phyloP scores from a whole-genome alignment of 768 basidiomycete species.

The Megacollybia marginata region DNA sequence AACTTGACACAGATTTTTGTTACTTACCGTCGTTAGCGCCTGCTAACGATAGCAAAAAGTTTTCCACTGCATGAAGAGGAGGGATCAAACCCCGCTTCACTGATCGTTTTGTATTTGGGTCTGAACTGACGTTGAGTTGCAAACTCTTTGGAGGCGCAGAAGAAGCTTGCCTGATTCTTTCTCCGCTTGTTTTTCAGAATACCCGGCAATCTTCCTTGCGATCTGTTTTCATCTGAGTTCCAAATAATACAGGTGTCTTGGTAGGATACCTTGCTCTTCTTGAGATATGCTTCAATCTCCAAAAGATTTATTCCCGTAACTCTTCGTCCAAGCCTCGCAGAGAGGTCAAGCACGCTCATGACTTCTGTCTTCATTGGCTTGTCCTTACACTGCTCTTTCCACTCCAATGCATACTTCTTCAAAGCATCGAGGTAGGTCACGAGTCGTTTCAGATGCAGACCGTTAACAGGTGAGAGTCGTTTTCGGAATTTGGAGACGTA shows the following conservation, averaged over 20 bases:
- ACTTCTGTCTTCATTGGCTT: conserved; percentile 41
- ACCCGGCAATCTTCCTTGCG: conserved; percentile 79
- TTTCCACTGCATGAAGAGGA: conserved; percentile 74
- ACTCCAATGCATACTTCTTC: conserved; percentile 47
- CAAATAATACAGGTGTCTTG: background rate
- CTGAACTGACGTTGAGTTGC: background rate
- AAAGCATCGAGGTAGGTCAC: conserved; percentile 67
- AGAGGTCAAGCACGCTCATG: conserved; percentile 59
- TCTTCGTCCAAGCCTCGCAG: conserved; percentile 58
- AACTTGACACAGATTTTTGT: background rate
- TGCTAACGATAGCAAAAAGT: conserved; percentile 71
- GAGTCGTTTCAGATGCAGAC: conserved; percentile 75
- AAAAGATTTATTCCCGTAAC: conserved; percentile 74
- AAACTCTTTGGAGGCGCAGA: no score
- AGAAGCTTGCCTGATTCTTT: conserved; percentile 18
- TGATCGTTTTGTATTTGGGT: conserved; percentile 3
- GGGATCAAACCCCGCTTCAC: conserved; percentile 44
- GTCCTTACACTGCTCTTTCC: conserved; percentile 30
- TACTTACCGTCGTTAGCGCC: conserved; percentile 63
- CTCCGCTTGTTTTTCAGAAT: conserved; percentile 55
- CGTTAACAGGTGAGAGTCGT: conserved; percentile 65
- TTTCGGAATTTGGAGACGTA: conserved; percentile 76
- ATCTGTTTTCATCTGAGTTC: conserved; percentile 29
- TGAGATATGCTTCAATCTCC: conserved; percentile 76
- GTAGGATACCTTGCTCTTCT: conserved; percentile 66